Evolutionary conservation across 257 asterid genomes (phyloP).

Genomic region (Solanum chilense): DNA sequence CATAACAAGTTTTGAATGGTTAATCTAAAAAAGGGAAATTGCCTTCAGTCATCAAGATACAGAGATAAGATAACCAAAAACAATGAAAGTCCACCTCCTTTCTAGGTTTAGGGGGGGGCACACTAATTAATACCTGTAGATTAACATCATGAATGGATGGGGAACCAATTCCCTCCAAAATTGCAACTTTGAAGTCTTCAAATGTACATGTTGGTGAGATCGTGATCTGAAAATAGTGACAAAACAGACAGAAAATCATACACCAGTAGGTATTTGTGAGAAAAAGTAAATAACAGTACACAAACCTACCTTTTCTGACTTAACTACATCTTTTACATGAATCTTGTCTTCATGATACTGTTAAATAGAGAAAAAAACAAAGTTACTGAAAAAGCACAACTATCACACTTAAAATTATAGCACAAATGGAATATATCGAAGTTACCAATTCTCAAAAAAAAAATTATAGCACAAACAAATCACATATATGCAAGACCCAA

Average conservation of each 20-base stretch:
- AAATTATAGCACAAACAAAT: not conserved
- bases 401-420: not conserved
- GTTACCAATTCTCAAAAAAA: no score
- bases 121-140: conserved; percentile 45
- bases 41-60: not conserved
- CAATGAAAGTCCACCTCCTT: not conserved
- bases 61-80: not conserved
- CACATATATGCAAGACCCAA: not conserved
- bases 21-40: not conserved
- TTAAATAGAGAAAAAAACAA: conserved; percentile 1
- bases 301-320: conserved; percentile 56
- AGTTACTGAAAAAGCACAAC: conserved; percentile 1
- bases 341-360: conserved; percentile 86
- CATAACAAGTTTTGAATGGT: not conserved
- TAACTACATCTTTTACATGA: conserved; percentile 60
- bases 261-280: not conserved
- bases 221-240: conserved; percentile 30
- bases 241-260: not conserved
- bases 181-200: conserved; percentile 61
- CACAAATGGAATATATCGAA: not conserved
- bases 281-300: not conserved
- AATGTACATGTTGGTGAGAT: conserved; percentile 64
- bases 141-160: conserved; percentile 58
- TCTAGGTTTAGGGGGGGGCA: not conserved
- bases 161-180: conserved; percentile 30